Conservation (phyloP, 257 asterid genomes). For the Misopates orontium region DNA sequence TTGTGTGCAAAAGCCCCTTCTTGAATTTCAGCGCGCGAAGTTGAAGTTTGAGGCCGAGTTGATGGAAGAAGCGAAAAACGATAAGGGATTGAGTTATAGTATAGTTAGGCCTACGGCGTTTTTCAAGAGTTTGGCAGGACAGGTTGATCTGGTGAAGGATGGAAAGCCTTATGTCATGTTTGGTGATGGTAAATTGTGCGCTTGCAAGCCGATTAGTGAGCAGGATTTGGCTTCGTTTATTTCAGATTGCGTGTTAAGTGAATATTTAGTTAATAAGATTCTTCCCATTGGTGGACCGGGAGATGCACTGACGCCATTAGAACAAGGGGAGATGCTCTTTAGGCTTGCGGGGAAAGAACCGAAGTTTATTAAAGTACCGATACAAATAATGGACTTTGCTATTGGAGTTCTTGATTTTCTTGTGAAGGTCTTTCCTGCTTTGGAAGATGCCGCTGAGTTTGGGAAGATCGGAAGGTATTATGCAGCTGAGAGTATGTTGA, state of each 20-base stretch:
- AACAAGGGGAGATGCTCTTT: constrained; percentile 91
- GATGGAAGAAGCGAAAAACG: constrained; percentile 50
- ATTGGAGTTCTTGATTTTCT: constrained; percentile 76
- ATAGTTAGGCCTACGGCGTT: constrained; percentile 97
- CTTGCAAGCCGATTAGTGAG: constrained; percentile 96
- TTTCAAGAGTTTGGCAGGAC: constrained; percentile 97
- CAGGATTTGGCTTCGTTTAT: constrained; percentile 78
- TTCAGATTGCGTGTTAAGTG: constrained; percentile 68
- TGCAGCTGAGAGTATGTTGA: constrained; percentile 93
- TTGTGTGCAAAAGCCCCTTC: constrained; percentile 97
- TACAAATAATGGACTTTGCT: constrained; percentile 88
- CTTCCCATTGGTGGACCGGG: constrained; percentile 94
- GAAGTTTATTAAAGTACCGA: constrained; percentile 80
- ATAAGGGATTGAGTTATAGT: constrained; percentile 60
- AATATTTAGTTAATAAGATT: constrained; percentile 54
- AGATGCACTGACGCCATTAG: constrained; percentile 84
- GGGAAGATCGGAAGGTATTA: constrained; percentile 98
- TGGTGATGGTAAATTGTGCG: constrained; percentile 88
- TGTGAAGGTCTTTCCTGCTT: constrained; percentile 70
- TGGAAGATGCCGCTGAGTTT: constrained; percentile 92
- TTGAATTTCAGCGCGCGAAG: constrained; percentile 95
- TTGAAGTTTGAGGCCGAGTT: constrained; percentile 80
- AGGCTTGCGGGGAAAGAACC: constrained; percentile 73
- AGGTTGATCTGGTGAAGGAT: constrained; percentile 84
- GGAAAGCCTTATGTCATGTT: constrained; percentile 99